Evolutionary conservation across 495 filamentous ascomycete species (phyloP).

Genomic region (Durotheca rogersii): DNA sequence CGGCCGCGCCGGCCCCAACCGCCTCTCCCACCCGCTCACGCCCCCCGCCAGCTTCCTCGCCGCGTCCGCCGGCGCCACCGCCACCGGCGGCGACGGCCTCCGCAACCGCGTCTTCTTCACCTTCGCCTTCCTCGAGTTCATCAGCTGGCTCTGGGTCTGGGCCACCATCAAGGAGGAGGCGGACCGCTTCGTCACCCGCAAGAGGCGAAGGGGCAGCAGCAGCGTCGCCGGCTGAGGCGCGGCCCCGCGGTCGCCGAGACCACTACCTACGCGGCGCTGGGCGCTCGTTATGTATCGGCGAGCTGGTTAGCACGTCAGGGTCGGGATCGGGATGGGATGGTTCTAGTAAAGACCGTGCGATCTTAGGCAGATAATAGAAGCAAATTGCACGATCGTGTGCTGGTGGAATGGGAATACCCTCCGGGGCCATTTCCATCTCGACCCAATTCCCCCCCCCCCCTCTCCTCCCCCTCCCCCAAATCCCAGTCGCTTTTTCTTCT

Average conservation of each 20-base stretch:
- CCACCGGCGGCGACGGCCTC: slow-evolving; percentile 57
- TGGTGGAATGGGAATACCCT: too few relatives aligned
- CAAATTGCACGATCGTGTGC: too few relatives aligned
- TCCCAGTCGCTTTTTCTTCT: too few relatives aligned
- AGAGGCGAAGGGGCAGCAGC: slow-evolving; percentile 37
- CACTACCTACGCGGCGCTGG: too few relatives aligned
- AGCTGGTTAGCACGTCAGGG: too few relatives aligned
- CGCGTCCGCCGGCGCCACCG: slow-evolving; percentile 19
- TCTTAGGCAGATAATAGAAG: too few relatives aligned
- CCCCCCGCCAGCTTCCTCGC: slow-evolving; percentile 6
- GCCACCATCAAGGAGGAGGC: slow-evolving; percentile 56
- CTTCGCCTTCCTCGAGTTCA: slow-evolving; percentile 79
- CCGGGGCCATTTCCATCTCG: too few relatives aligned
- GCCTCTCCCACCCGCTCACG: slow-evolving; percentile 32
- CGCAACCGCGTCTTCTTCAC: slow-evolving; percentile 82
- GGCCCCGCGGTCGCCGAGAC: neutral
- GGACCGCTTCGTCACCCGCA: slow-evolving; percentile 37
- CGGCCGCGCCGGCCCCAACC: slow-evolving; percentile 16
- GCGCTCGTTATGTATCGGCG: too few relatives aligned
- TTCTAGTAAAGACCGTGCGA: too few relatives aligned
- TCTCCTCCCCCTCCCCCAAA: too few relatives aligned
- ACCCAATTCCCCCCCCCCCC: too few relatives aligned
- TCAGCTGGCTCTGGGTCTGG: slow-evolving; percentile 84
- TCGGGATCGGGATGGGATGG: too few relatives aligned
- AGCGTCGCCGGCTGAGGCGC: slow-evolving; percentile 9